Evolutionary conservation across 139 green algal species (phyloP).

Genomic region (Picochlorum sp.): DNA sequence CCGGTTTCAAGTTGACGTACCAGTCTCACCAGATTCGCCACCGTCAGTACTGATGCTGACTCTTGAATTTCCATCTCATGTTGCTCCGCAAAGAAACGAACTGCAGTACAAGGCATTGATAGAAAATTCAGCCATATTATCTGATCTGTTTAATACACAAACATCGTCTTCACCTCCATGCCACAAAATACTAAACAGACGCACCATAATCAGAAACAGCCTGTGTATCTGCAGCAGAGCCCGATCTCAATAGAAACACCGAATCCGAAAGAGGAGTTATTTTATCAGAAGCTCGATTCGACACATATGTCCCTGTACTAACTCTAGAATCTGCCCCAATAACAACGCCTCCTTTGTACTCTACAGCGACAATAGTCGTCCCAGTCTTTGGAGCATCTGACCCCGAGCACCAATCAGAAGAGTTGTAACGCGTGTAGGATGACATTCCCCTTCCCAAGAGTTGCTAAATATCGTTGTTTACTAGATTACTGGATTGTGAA

Average conservation of each 20-base stretch:
- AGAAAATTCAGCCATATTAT: not conserved
- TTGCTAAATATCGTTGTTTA: too few species aligned
- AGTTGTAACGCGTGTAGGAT: too few species aligned
- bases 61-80: slow-evolving; percentile 42
- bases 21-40: slow-evolving; percentile 75
- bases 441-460: too few species aligned
- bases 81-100: slow-evolving; percentile 38
- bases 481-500: too few species aligned
- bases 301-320: slow-evolving; percentile 84
- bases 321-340: slow-evolving; percentile 80
- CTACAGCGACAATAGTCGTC: slow-evolving; percentile 84
- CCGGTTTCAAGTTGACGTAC: slow-evolving; percentile 16
- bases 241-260: slow-evolving; percentile 67
- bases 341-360: slow-evolving; percentile 80
- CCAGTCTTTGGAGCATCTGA: slow-evolving; percentile 29
- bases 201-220: slow-evolving; percentile 76
- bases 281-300: slow-evolving; percentile 91
- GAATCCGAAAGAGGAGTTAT: slow-evolving; percentile 75
- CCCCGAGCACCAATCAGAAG: too few species aligned
- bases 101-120: slow-evolving; percentile 12
- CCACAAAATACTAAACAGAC: not conserved
- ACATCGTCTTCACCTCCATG: not conserved
- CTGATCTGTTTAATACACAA: not conserved
- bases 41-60: slow-evolving; percentile 53
- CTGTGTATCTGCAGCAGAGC: slow-evolving; percentile 82